Evolutionary conservation across 1,284 basidiomycete genomes (phyloP).

Genomic region (Athelia psychrophila): DNA sequence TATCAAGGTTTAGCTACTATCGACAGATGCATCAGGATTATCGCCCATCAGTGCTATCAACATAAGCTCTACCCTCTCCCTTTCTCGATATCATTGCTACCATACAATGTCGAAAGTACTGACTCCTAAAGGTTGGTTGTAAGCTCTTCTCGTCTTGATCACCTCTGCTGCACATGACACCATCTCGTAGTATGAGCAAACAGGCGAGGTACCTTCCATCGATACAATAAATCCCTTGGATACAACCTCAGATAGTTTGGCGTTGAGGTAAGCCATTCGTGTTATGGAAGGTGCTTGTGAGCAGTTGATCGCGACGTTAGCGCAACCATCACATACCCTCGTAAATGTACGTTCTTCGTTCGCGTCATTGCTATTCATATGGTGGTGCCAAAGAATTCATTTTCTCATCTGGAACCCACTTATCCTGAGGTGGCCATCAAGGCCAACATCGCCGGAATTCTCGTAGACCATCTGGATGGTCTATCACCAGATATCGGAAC

Average conservation of each 20-base stretch:
- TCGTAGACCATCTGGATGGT: conserved; percentile 22
- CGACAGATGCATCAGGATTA: too few relatives aligned
- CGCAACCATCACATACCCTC: conserved; percentile 4
- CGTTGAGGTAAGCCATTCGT: conserved; percentile 10
- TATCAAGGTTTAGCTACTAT: too few relatives aligned
- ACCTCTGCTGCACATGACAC: not conserved
- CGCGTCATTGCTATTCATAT: not conserved
- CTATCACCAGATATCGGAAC: conserved; percentile 28
- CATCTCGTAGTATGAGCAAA: not conserved
- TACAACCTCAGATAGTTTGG: conserved; percentile 2
- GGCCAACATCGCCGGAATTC: conserved; percentile 25
- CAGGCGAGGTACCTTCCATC: conserved; percentile 1
- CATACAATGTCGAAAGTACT: too few relatives aligned
- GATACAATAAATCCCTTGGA: conserved; percentile 8
- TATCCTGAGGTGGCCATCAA: conserved; percentile 27
- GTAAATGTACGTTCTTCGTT: not conserved
- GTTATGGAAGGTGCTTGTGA: conserved; percentile 13
- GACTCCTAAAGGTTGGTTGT: not conserved
- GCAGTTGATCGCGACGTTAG: conserved; percentile 10
- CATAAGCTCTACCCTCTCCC: too few relatives aligned
- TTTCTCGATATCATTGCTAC: too few relatives aligned
- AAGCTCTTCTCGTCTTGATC: not conserved
- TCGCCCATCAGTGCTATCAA: too few relatives aligned
- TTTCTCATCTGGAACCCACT: conserved; percentile 19
- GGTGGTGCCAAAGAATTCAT: not conserved